A percentile compares a stretch with the other conserved stretches of the same genome.
Conservation (phyloP, 345 rosid species). For the Xanthoceras sorbifolium region DNA sequence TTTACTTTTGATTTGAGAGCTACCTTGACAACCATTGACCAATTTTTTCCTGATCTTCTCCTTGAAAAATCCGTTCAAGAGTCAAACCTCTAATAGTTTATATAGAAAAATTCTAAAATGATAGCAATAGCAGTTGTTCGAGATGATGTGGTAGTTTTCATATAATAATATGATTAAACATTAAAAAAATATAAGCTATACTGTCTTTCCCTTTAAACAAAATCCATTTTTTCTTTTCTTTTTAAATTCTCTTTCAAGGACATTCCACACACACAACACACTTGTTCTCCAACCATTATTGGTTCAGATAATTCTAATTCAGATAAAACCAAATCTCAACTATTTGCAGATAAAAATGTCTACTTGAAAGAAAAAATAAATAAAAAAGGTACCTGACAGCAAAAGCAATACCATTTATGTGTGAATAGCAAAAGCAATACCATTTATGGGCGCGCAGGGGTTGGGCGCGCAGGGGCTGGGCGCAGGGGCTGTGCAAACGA, state of each 20-base stretch:
- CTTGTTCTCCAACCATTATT: background rate
- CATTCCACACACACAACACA: background rate
- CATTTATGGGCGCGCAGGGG: too few relatives aligned
- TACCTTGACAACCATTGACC: background rate
- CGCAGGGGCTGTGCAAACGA: too few relatives aligned
- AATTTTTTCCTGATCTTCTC: background rate
- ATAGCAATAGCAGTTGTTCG: background rate
- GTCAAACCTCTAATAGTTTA: background rate
- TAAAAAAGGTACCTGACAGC: background rate
- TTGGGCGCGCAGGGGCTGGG: too few relatives aligned
- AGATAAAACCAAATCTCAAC: background rate
- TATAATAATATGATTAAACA: background rate
- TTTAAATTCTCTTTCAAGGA: background rate
- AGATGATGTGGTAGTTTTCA: too few relatives aligned
- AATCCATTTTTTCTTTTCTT: too few relatives aligned
- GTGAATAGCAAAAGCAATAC: too few relatives aligned
- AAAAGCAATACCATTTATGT: background rate
- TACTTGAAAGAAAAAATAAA: background rate
- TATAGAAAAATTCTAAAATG: background rate
- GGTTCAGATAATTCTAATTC: background rate
- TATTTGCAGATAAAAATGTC: background rate
- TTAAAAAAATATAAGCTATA: background rate
- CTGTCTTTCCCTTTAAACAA: background rate
- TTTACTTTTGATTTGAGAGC: background rate
- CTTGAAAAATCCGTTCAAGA: background rate